Percentiles rank a stretch among this genome's conserved stretches.
phyloP scores from a whole-genome alignment of 495 filamentous ascomycete genomes.

The Podospora conica region DNA sequence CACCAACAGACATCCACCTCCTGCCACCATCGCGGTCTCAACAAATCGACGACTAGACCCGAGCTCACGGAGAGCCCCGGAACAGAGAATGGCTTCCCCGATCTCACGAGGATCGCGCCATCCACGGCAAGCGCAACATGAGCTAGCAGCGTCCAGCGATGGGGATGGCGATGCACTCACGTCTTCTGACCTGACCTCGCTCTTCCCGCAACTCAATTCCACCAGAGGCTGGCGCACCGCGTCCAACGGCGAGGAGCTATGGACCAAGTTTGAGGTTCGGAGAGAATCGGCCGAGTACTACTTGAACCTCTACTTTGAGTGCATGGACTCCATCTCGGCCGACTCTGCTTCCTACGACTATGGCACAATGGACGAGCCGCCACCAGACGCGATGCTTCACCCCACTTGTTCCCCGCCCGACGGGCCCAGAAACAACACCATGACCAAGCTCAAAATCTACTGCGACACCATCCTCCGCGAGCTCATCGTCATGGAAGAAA shows the following conservation, averaged over 20 bases:
- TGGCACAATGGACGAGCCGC: neutral
- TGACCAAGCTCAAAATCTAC: neutral
- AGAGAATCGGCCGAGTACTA: neutral
- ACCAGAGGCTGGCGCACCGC: neutral
- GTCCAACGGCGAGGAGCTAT: neutral
- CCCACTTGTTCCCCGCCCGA: no score
- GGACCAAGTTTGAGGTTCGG: slow-evolving; percentile 1
- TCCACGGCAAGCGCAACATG: no score
- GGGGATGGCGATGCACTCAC: no score
- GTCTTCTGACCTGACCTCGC: no score
- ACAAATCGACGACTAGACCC: no score
- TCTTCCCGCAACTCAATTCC: no score
- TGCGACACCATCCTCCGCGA: neutral
- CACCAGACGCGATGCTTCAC: neutral
- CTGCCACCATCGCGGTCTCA: no score
- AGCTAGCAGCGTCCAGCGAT: no score
- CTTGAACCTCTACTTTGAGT: neutral
- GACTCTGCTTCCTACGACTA: neutral
- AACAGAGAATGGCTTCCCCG: no score
- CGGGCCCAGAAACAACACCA: neutral
- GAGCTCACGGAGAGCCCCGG: no score
- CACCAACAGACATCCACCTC: no score
- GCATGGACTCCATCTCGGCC: neutral
- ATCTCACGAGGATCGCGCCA: no score
- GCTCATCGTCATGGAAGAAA: neutral